A percentile compares a stretch with the other conserved stretches of the same genome.
Evolutionary conservation across 345 rosid species (phyloP).

Genomic region (Murraya paniculata): DNA sequence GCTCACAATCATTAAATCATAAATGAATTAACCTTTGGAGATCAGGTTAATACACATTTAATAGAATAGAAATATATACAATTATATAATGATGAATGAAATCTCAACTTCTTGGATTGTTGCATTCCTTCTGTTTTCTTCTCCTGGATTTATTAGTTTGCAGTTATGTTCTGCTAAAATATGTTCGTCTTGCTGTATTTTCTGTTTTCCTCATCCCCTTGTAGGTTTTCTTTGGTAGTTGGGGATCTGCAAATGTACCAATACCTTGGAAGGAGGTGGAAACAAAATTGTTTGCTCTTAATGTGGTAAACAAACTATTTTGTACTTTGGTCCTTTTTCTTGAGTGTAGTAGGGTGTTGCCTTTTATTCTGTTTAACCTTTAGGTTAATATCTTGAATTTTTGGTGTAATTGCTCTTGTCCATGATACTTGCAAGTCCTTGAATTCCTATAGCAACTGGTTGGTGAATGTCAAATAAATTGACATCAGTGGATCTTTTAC

Average conservation of each 20-base stretch:
- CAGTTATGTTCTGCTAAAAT: not conserved
- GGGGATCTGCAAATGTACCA: constrained; percentile 51
- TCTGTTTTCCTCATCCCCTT: constrained; percentile 10
- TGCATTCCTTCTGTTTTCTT: not conserved
- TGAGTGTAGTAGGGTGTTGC: not conserved
- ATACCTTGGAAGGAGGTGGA: constrained; percentile 87
- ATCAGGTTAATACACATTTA: not conserved
- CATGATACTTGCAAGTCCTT: not conserved
- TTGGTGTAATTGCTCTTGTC: not conserved
- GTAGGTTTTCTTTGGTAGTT: constrained; percentile 68
- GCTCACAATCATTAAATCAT: not conserved
- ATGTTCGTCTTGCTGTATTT: constrained; percentile 10
- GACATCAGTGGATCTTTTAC: not conserved
- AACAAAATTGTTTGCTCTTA: constrained; percentile 71
- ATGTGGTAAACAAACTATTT: constrained; percentile 54
- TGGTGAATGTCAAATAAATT: not conserved
- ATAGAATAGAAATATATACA: not conserved
- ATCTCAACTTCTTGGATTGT: not conserved
- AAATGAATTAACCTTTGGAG: not conserved
- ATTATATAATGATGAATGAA: not conserved
- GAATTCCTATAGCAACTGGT: not conserved
- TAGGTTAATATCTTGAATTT: not conserved
- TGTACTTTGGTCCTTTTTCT: not conserved
- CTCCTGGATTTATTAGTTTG: not conserved
- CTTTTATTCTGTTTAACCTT: not conserved